These are phyloP conservation scores for Alternaria consortialis DNA, from an alignment of 2,329 filamentous ascomycete genomes.

Conservation along the genomic window DNA sequence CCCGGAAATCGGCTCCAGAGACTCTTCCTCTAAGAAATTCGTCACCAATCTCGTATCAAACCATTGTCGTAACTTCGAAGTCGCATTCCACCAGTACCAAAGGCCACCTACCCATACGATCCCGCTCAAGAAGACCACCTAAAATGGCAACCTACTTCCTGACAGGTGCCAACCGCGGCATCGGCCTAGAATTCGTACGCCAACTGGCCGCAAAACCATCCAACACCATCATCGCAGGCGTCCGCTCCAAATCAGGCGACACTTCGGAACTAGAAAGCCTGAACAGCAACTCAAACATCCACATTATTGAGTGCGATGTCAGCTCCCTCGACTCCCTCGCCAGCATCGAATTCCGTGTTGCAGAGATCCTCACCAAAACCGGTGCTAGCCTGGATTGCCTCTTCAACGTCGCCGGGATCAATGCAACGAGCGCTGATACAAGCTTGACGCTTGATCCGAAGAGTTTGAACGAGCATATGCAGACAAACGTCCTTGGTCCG, in stretches of 20 bases:
- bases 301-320: constrained; percentile 55
- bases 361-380: constrained; percentile 44
- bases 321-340: constrained; percentile 40
- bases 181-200: constrained; percentile 44
- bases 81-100: neutral
- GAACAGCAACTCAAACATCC: constrained; percentile 37
- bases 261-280: constrained; percentile 41
- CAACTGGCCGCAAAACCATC: constrained; percentile 40
- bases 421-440: constrained; percentile 49
- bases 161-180: constrained; percentile 45
- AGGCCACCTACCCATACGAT: neutral
- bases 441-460: constrained; percentile 52
- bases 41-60: constrained; percentile 11
- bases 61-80: constrained; percentile 7
- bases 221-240: constrained; percentile 53
- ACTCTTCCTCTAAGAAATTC: constrained; percentile 5
- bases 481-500: constrained; percentile 59
- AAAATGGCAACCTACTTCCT: constrained; percentile 47
- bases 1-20: neutral
- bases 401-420: constrained; percentile 56
- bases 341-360: constrained; percentile 49
- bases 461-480: constrained; percentile 53
- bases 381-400: constrained; percentile 53
- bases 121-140: neutral
- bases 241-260: constrained; percentile 47